These are phyloP conservation scores for Neurospora sp. DNA, from an alignment of 2,329 filamentous ascomycete species.

Conservation along the genomic window DNA sequence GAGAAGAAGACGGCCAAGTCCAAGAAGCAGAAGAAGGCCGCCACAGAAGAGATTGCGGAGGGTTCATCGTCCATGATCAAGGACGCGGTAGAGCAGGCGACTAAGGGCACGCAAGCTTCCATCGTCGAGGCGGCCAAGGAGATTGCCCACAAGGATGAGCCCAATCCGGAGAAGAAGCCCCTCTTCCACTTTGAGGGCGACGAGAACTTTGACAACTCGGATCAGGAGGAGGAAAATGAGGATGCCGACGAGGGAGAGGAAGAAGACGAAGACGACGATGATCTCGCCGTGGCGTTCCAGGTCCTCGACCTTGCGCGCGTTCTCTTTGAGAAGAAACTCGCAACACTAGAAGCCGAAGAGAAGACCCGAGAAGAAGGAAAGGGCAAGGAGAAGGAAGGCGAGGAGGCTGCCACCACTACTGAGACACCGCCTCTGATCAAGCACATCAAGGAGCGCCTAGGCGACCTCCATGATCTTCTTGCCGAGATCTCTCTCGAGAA, in stretches of 20 bases:
- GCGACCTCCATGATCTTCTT: constrained; percentile 87
- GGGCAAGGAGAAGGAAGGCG: constrained; percentile 29
- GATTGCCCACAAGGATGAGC: constrained; percentile 25
- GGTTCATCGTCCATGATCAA: constrained; percentile 22
- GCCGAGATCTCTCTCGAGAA: constrained; percentile 97
- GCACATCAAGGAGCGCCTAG: constrained; percentile 74
- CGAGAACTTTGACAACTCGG: constrained; percentile 82
- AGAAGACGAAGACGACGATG: constrained; percentile 58
- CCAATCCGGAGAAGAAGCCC: constrained; percentile 52
- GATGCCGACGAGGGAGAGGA: constrained; percentile 33
- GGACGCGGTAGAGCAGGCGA: constrained; percentile 36
- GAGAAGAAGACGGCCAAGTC: constrained; percentile 30
- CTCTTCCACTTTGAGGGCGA: constrained; percentile 91
- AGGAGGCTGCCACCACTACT: constrained; percentile 22
- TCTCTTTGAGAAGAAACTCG: constrained; percentile 45
- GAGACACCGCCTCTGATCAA: constrained; percentile 21
- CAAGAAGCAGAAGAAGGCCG: constrained; percentile 24
- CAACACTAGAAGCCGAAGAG: constrained; percentile 23
- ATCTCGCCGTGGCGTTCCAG: constrained; percentile 71
- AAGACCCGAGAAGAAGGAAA: constrained; percentile 26
- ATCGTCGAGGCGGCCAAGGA: constrained; percentile 34
- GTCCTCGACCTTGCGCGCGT: constrained; percentile 72
- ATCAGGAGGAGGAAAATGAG: constrained; percentile 49
- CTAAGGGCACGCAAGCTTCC: constrained; percentile 35
- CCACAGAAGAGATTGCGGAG: constrained; percentile 27